Evolutionary conservation across 148 eudicot genomes (phyloP), one percentile per base, ranked within the genome.

Genomic region (Oxyria digyna): DNA sequence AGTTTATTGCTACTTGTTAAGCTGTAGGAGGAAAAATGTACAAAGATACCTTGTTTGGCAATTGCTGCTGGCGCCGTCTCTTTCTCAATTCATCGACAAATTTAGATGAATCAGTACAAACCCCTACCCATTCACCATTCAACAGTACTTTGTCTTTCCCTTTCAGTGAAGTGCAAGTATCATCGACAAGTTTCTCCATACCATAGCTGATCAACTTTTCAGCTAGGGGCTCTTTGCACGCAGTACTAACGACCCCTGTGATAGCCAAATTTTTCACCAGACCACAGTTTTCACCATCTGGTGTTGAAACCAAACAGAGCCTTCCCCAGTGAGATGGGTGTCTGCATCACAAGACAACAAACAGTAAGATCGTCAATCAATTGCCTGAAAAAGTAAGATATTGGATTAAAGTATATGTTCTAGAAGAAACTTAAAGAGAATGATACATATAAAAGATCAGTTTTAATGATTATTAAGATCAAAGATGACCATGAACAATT

Each of bases 251-350:
- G 74, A 89, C 82, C 8, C 95, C 98, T 48, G 91, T 76, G 69
- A 87, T 76, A 23, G 96, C 98, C 57, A 94, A 74, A 81, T 94
- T 94, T 71, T 90, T 90, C 52, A 94, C 91, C 20, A 94, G 90
- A 72, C 98, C 98, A 67, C 97, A 94, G 72, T 94, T 88, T 74
- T 94, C 96, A 48, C 98, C 98, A 70, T 94, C 98, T 2, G 98
- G 89, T 41, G 98, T 94, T 26, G 98, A 83, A 55, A 94, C 76
- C 68, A 81, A 94, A 71, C 98, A 94, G 2, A 94, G 66, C 73
- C 80, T 87, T 73, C 98, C 98, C 97, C 98, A 94, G 74, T 94
- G 98, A n/a, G 97, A 94, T 21, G 96, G 98, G 76, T 94, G 97
- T 15, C 98, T 94, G 78, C 82, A 82, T 52, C 21, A 77, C 20